Base-by-base conservation (phyloP, 495 filamentous ascomycete species). In the Podospora pseudocomata region DNA sequence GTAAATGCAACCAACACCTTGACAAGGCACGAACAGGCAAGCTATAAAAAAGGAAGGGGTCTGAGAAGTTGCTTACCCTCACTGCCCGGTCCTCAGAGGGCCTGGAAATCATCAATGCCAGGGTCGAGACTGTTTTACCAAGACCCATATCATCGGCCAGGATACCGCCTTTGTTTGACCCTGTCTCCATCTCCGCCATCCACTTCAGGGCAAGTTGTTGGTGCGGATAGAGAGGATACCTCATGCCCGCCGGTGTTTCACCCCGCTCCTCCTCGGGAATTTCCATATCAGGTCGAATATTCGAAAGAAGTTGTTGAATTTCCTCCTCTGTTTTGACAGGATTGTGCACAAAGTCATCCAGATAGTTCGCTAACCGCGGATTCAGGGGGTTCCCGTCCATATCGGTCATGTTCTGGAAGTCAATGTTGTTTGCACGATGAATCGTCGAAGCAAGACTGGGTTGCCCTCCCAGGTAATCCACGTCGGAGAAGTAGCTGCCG, bases 141-240 rank as follows among this genome's bases (percentile, higher is more conserved):
- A 99, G 83, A 13, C 95, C 95, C 95, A 99, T 99, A 63, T 94
- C 92, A 74, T 96, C 92, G 4, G 91, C 93, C 60, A 95, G 84
- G 70, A 97, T 92, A 13, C 92, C 93, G 53, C 93, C 93, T 71
- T 90, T 92, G 67, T 90, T 91, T 3, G 80, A 83, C 16, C 89
- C 87, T 60, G 90, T 86, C 77, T 97, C 93, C 84, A 91, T 92
- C 6, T 86, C 83, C 72, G 88, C 90, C 82, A 96, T 86, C 93
- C 93, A 97, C 0, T 87, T 83, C 55, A 97, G 75, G 18, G 91
- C 93, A 18, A 96, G 75, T 67, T 92, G 91, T 75, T 97, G 93
- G 73, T 97, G 93, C 59, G 90, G 86, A 80, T 93, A 89, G 4
- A 97, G 80, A 2, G 83, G 80, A 61, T 86, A 88, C n/a, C 79